A percentile compares a stretch with the other conserved stretches of the same genome.
These are phyloP conservation scores for Morella rubra DNA, from an alignment of 306 rosid genomes.

Conservation along the genomic window DNA sequence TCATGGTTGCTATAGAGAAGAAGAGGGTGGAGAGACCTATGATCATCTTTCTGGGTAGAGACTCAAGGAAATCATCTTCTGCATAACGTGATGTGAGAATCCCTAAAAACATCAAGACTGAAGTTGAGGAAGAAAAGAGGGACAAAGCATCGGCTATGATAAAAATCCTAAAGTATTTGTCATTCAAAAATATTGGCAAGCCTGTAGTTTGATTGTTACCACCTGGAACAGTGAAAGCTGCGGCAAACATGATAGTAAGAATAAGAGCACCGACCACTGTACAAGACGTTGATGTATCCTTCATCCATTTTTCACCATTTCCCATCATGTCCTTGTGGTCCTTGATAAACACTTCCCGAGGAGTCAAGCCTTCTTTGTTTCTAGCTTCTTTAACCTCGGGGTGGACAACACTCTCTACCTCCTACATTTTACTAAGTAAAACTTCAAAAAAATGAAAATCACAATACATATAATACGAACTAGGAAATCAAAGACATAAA, in stretches of 20 bases:
- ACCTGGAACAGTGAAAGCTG: not conserved
- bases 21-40: not conserved
- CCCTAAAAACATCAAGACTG: conserved; percentile 1
- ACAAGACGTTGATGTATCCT: not conserved
- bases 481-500: no score
- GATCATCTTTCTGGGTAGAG: not conserved
- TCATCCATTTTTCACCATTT: not conserved
- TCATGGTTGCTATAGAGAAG: not conserved
- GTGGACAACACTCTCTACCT: no score
- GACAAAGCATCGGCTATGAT: not conserved
- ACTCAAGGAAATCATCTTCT: not conserved
- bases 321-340: not conserved
- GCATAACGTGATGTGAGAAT: not conserved
- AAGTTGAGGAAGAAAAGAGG: not conserved
- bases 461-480: no score
- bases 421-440: no score
- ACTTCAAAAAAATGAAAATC: no score
- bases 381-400: no score
- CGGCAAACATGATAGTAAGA: not conserved
- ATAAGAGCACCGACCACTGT: not conserved
- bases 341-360: no score
- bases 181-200: not conserved
- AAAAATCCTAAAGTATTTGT: not conserved
- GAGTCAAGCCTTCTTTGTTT: no score
- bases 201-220: not conserved